Conservation (phyloP, 2,329 filamentous ascomycete genomes). For the Penicillium sp. region DNA sequence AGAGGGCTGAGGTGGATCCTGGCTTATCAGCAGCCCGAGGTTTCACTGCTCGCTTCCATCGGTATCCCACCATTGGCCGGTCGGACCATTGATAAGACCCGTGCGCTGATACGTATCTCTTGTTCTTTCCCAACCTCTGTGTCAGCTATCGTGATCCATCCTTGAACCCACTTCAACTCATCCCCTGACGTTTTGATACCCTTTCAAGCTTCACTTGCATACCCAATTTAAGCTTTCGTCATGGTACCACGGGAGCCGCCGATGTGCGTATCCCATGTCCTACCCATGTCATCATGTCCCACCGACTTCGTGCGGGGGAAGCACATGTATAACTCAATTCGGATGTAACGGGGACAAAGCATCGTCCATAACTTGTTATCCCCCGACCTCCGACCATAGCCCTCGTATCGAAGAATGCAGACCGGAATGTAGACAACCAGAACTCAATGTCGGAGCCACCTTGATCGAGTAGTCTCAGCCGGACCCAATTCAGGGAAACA, state of each 20-base stretch:
- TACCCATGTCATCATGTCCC: not conserved
- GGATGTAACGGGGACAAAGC: not conserved
- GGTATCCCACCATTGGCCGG: slow-evolving; percentile 2
- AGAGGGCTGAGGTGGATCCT: not conserved
- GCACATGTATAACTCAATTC: not conserved
- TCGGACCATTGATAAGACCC: slow-evolving; percentile 17
- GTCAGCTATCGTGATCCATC: not conserved
- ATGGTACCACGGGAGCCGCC: slow-evolving; percentile 12
- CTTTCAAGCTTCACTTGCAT: not conserved
- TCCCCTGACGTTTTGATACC: not conserved
- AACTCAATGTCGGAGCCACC: not conserved
- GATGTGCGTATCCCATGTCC: slow-evolving; percentile 10
- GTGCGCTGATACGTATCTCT: slow-evolving; percentile 9
- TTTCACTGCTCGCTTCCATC: slow-evolving; percentile 14
- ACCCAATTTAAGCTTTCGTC: slow-evolving; percentile 5
- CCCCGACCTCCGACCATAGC: not conserved
- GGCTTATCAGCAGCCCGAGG: slow-evolving; percentile 22
- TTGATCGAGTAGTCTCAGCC: not conserved
- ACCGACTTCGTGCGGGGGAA: slow-evolving; percentile 4
- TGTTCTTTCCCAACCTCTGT: not conserved
- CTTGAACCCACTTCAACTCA: not conserved
- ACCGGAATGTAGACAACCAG: not conserved
- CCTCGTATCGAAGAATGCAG: not conserved
- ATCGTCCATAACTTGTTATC: not conserved
- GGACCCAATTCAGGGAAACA: not conserved